phyloP scores from a whole-genome alignment of 1,284 basidiomycete species.

The Wolfiporia cocos region DNA sequence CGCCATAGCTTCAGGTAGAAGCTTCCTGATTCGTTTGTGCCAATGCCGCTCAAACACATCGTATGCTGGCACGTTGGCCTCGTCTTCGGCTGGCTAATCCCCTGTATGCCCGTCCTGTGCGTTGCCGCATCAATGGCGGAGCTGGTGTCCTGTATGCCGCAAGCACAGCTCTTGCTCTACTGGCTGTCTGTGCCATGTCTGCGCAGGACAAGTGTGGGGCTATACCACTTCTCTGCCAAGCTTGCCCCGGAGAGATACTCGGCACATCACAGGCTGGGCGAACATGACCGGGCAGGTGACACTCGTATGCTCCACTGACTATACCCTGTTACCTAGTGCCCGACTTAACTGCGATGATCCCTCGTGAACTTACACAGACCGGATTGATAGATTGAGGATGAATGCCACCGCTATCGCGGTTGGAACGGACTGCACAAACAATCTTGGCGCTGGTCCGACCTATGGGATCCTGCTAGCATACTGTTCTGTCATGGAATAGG shows the following conservation, averaged over 20 bases:
- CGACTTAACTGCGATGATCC: neutral
- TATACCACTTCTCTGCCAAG: slow-evolving; percentile 75
- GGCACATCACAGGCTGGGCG: slow-evolving; percentile 62
- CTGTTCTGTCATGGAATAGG: slow-evolving; percentile 56
- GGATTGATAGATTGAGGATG: slow-evolving; percentile 68
- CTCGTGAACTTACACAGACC: too few species aligned
- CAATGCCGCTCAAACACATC: too few species aligned
- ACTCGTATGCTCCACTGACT: slow-evolving; percentile 70
- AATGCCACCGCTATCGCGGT: slow-evolving; percentile 66
- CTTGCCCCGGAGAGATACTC: slow-evolving; percentile 54
- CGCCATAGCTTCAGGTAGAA: slow-evolving; percentile 48
- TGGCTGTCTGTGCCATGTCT: neutral
- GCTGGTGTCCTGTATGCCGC: slow-evolving; percentile 71
- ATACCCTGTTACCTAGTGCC: slow-evolving; percentile 48
- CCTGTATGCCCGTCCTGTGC: slow-evolving; percentile 57
- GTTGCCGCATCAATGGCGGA: slow-evolving; percentile 68
- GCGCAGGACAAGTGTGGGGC: slow-evolving; percentile 39
- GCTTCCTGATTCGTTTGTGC: too few species aligned
- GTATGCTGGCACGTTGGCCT: slow-evolving; percentile 68
- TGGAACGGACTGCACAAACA: slow-evolving; percentile 41
- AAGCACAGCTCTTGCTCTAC: slow-evolving; percentile 19
- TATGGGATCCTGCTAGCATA: slow-evolving; percentile 61
- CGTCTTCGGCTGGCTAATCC: slow-evolving; percentile 74
- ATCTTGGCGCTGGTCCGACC: slow-evolving; percentile 48
- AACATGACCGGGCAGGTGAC: slow-evolving; percentile 56